Base-by-base conservation (phyloP, 768 basidiomycete species). In the Scleroderma citrinum region DNA sequence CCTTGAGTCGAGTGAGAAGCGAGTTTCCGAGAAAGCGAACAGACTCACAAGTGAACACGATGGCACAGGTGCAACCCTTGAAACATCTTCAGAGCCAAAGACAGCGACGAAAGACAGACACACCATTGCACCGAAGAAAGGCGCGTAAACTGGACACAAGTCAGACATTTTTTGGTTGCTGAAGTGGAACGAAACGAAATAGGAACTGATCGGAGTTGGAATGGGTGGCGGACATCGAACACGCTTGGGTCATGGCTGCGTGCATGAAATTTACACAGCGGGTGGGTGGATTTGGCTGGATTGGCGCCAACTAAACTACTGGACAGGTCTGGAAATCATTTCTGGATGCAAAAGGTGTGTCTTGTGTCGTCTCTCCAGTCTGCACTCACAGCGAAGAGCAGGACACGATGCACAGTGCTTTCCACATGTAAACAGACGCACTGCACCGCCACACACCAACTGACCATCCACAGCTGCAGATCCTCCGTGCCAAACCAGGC, bases 41-140 rank as follows among this genome's bases (percentile, higher is more conserved):
- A 16, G 32, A 68, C 91, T 76, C 62, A 94, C 95, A 94, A 59
- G 94, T 96, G 72, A 99, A 96, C 66, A 95, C 89, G 66, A 98
- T 97, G 54, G 95, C 92, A 64, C 85, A 83, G 49, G 94, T 92
- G 77, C 92, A 95, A 58, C 95, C 95, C 92, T 94, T n/a, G n/a
- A n/a, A n/a, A n/a, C n/a, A n/a, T n/a, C n/a, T n/a, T n/a, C n/a
- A n/a, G n/a, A n/a, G n/a, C n/a, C n/a, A n/a, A n/a, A n/a, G n/a
- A n/a, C 39, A 61, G 52, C 44, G 21, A 43, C 47, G 17, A 23
- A 24, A 30, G 42, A 8, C 5, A 30, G 42, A 8, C 5, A 17
- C 12, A 70, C 92, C 90, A 96, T 92, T 50, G 88, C 91, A 61
- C 92, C 92, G 62, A 99, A 99, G 77, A 97, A 98, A 58, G 95